A percentile compares a stretch with the other conserved stretches of the same genome.
phyloP scores from a whole-genome alignment of 768 basidiomycete species.

The Solioccasus polychromus region DNA sequence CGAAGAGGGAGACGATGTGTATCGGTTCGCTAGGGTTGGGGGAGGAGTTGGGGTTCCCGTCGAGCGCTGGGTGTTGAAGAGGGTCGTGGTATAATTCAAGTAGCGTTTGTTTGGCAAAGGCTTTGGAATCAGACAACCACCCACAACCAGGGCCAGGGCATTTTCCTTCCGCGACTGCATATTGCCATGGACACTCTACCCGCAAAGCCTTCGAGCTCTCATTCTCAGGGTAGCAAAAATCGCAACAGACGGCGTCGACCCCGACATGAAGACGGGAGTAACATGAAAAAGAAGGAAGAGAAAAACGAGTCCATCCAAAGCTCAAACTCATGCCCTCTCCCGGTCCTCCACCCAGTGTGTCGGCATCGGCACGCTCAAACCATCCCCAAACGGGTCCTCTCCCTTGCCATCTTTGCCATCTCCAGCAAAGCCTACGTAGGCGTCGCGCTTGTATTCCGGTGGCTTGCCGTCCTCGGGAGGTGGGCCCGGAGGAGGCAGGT shows the following conservation, averaged over 20 bases:
- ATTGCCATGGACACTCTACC: too few relatives aligned
- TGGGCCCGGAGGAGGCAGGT: constrained; percentile 50
- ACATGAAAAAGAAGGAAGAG: constrained; percentile 16
- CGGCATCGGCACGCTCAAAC: constrained; percentile 31
- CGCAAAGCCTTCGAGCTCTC: too few relatives aligned
- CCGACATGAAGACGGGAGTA: not conserved
- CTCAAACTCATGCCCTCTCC: constrained; percentile 11
- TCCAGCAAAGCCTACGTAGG: constrained; percentile 27
- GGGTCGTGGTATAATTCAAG: too few relatives aligned
- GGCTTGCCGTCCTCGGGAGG: constrained; percentile 48
- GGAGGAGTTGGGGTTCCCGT: not conserved
- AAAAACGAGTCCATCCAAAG: not conserved
- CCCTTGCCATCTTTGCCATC: constrained; percentile 34
- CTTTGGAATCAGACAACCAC: constrained; percentile 29
- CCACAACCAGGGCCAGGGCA: too few relatives aligned
- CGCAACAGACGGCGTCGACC: constrained; percentile 12
- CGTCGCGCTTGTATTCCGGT: constrained; percentile 44
- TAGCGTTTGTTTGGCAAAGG: constrained; percentile 23
- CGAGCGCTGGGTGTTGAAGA: constrained; percentile 12
- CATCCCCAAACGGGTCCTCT: constrained; percentile 57
- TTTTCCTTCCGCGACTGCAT: too few relatives aligned
- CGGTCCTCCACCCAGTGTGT: constrained; percentile 40
- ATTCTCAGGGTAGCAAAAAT: constrained; percentile 11
- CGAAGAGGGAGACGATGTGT: too few relatives aligned
- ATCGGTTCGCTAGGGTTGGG: too few relatives aligned